Conservation (phyloP, 345 rosid species). For the Salix koriyanagi region DNA sequence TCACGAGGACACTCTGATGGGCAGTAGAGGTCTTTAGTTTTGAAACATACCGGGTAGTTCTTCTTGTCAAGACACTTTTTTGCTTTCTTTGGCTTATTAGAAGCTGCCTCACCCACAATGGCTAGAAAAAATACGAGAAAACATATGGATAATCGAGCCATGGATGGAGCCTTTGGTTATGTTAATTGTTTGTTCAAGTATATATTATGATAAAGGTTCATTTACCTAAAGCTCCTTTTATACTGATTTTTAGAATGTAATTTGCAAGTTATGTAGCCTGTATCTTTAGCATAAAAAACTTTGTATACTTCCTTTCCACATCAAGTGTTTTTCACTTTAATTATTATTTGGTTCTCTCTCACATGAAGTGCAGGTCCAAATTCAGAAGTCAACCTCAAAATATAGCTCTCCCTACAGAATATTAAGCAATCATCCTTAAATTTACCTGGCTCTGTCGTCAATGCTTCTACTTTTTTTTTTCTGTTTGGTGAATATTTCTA, state of each 20-base stretch:
- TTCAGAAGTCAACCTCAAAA: neutral
- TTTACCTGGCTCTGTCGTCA: too few species aligned
- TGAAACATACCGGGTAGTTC: neutral
- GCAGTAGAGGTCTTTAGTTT: neutral
- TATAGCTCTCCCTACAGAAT: too few species aligned
- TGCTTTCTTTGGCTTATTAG: neutral
- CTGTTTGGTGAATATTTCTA: too few species aligned
- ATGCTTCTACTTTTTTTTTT: too few species aligned
- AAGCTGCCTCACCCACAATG: neutral
- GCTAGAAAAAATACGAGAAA: neutral
- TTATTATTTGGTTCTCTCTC: neutral
- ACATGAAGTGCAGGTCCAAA: neutral
- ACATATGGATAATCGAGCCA: neutral
- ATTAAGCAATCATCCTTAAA: too few species aligned
- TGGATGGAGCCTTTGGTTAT: neutral
- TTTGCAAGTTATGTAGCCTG: too few species aligned
- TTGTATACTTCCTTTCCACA: neutral
- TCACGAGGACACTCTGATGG: neutral
- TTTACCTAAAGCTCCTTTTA: neutral
- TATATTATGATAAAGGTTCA: neutral
- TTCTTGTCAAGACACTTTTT: neutral
- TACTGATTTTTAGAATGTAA: neutral
- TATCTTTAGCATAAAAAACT: neutral
- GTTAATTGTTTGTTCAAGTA: neutral
- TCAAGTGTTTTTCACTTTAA: neutral